phyloP scores from a whole-genome alignment of 2,329 filamentous ascomycete species.

The Pseudogymnoascus sp. region DNA sequence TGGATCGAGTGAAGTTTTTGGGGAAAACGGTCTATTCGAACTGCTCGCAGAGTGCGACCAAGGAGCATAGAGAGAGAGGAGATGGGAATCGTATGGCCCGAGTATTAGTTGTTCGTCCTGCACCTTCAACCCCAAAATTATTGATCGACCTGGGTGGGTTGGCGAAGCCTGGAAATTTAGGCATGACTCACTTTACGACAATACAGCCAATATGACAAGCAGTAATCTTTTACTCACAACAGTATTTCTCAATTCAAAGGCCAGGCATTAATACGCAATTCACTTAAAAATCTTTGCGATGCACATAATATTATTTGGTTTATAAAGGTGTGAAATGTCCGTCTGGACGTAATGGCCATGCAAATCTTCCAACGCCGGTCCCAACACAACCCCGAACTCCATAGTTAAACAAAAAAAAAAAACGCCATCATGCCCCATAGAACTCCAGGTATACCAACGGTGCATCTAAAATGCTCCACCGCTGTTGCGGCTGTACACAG shows the following conservation, averaged over 20 bases:
- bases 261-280: neutral
- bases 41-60: constrained; percentile 16
- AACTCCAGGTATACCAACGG: neutral
- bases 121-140: neutral
- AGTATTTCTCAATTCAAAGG: neutral
- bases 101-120: neutral
- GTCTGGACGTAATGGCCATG: neutral
- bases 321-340: neutral
- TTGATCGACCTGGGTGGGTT: constrained; percentile 7
- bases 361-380: neutral
- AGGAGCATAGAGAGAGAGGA: constrained; percentile 18
- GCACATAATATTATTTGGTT: neutral
- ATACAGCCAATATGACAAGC: neutral
- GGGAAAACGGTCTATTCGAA: constrained; percentile 18
- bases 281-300: neutral
- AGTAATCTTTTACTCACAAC: neutral
- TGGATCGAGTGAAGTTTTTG: constrained; percentile 6
- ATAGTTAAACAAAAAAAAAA: neutral
- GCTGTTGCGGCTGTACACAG: constrained; percentile 24
- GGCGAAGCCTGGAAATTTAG: neutral
- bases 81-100: neutral
- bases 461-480: constrained; percentile 22
- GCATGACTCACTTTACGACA: neutral
- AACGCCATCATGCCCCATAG: neutral
- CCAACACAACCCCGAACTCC: neutral